A percentile compares a stretch with the other conserved stretches of the same genome.
Evolutionary conservation across 306 rosid genomes (phyloP).

Genomic region (Dryas octopetala): DNA sequence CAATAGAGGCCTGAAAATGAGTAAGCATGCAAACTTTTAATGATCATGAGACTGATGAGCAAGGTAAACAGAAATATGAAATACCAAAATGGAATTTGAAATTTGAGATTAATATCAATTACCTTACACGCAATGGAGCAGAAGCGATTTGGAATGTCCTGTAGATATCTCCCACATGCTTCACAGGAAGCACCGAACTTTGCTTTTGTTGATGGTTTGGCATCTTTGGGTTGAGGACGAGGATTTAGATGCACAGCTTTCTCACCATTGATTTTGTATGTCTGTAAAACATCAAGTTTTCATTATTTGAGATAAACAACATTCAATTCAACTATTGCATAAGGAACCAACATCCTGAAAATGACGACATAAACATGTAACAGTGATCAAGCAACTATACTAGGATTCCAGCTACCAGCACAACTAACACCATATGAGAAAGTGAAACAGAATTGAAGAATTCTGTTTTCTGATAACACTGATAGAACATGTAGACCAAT

Average conservation of each 20-base stretch:
- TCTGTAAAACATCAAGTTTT: conserved; percentile 43
- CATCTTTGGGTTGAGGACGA: conserved; percentile 66
- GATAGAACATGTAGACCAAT: background rate
- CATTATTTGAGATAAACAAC: conserved; percentile 10
- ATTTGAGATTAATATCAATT: conserved; percentile 20
- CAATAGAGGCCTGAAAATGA: conserved; percentile 31
- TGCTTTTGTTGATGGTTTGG: conserved; percentile 51
- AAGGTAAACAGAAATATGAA: background rate
- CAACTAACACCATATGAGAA: background rate
- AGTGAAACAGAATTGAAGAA: background rate
- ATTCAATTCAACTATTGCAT: background rate
- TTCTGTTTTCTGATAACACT: background rate
- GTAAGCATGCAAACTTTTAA: background rate
- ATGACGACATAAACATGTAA: background rate
- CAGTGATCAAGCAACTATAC: background rate
- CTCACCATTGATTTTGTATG: conserved; percentile 84
- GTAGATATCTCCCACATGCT: conserved; percentile 81
- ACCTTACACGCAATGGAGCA: conserved; percentile 98
- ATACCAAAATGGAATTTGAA: background rate
- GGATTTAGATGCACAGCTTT: conserved; percentile 90
- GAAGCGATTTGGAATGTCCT: conserved; percentile 76
- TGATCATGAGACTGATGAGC: background rate
- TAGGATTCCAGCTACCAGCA: background rate
- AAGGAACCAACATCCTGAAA: background rate
- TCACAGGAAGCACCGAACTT: conserved; percentile 80